Evolutionary conservation across 169 alveolate genomes (phyloP).

Genomic region (Plasmodium sp.): DNA sequence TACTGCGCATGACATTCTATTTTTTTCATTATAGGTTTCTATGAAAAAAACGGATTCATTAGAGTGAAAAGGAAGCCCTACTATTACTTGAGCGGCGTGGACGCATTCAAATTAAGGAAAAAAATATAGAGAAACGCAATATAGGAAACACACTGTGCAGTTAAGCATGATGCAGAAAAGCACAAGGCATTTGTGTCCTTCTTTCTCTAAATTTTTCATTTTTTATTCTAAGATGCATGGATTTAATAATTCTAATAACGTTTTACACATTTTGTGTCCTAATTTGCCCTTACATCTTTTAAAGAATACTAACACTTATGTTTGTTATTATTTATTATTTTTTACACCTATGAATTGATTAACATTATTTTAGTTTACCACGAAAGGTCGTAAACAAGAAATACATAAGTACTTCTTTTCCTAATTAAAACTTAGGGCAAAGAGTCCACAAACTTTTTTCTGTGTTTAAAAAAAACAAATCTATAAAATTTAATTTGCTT

Average conservation of each 20-base stretch:
- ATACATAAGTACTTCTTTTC: background rate
- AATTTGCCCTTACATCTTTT: constrained; percentile 1
- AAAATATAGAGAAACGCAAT: constrained; percentile 6
- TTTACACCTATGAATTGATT: background rate
- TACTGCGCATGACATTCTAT: background rate
- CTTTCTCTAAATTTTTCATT: background rate
- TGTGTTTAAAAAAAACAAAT: background rate
- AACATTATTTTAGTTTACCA: background rate
- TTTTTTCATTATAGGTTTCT: constrained; percentile 39
- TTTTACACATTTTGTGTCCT: background rate
- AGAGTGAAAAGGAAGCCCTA: constrained; percentile 69
- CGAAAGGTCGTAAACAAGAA: background rate
- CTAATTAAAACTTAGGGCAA: background rate
- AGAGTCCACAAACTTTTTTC: background rate
- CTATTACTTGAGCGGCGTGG: constrained; percentile 67
- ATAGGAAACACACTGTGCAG: background rate
- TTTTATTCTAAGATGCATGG: background rate
- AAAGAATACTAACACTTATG: background rate
- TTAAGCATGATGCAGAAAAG: background rate
- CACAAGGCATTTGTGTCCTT: background rate
- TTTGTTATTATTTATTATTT: background rate
- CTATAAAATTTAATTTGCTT: background rate
- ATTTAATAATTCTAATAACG: background rate
- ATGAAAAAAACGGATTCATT: constrained; percentile 72
- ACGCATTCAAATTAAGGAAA: constrained; percentile 73